Percentiles rank a stretch among this genome's conserved stretches.
phyloP scores from a whole-genome alignment of 202 grass and related monocot species.

The Carex sylvatica region DNA sequence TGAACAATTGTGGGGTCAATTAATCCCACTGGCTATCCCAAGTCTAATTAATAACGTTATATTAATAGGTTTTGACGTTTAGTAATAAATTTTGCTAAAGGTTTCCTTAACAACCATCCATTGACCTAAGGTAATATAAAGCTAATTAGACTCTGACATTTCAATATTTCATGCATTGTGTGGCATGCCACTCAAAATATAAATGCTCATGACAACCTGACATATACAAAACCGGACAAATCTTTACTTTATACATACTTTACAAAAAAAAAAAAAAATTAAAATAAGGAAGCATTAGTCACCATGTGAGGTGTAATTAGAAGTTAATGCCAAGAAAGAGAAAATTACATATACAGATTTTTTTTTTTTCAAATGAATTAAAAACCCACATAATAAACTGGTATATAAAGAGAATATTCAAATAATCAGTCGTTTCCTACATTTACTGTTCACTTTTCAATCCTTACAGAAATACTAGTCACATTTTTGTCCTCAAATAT shows the following conservation, averaged over 20 bases:
- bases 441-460: not conserved
- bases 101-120: not conserved
- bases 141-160: not conserved
- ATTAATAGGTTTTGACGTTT: not conserved
- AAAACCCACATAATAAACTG: not conserved
- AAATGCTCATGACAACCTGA: not conserved
- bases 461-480: not conserved
- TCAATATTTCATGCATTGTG: constrained; percentile 1
- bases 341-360: not conserved
- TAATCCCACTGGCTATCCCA: not conserved
- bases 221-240: not conserved
- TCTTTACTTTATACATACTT: not conserved
- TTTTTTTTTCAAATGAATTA: not conserved
- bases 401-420: not conserved
- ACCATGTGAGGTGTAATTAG: not conserved
- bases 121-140: not conserved
- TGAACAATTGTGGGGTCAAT: not conserved
- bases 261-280: not conserved
- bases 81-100: too few species aligned
- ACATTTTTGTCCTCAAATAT: not conserved
- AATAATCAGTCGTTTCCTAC: not conserved
- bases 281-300: constrained; percentile 4
- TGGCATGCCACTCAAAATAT: not conserved
- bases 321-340: constrained; percentile 4
- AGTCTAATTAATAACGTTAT: not conserved